phyloP scores from a whole-genome alignment of 2,329 filamentous ascomycete genomes.

The Akanthomyces uredinophilus region DNA sequence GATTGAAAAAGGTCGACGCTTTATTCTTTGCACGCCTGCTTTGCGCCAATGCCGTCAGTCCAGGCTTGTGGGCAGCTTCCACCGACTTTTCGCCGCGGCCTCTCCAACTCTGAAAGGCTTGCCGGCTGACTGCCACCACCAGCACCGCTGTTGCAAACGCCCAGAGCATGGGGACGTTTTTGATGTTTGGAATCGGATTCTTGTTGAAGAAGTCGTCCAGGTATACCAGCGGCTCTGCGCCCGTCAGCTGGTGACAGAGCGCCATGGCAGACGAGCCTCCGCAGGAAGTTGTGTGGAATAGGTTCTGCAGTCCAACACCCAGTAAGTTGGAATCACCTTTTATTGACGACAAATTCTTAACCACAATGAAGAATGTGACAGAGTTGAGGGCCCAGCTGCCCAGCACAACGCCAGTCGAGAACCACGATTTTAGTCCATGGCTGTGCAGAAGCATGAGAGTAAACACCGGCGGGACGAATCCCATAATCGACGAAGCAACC shows the following conservation, averaged over 20 bases:
- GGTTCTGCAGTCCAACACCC: neutral
- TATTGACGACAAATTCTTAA: neutral
- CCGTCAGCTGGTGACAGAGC: conserved; percentile 5
- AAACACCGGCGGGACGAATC: neutral
- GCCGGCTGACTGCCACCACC: neutral
- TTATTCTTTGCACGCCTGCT: neutral
- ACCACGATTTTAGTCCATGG: neutral
- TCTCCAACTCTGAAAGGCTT: neutral
- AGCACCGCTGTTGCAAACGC: neutral
- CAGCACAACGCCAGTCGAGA: neutral
- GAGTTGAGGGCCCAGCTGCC: neutral
- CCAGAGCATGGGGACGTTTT: neutral
- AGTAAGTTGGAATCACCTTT: neutral
- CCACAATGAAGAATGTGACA: neutral
- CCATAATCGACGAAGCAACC: neutral
- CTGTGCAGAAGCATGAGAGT: conserved; percentile 6
- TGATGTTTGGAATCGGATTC: neutral
- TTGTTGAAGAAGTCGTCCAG: conserved; percentile 2
- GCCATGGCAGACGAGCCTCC: conserved; percentile 2
- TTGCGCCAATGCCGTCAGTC: neutral
- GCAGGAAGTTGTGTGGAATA: conserved; percentile 4
- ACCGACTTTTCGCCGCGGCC: too few relatives aligned
- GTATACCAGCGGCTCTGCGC: neutral
- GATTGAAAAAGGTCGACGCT: neutral
- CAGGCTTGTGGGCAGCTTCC: neutral